phyloP scores from a whole-genome alignment of 164 flowering plant species.

The Brasenia schreberi region DNA sequence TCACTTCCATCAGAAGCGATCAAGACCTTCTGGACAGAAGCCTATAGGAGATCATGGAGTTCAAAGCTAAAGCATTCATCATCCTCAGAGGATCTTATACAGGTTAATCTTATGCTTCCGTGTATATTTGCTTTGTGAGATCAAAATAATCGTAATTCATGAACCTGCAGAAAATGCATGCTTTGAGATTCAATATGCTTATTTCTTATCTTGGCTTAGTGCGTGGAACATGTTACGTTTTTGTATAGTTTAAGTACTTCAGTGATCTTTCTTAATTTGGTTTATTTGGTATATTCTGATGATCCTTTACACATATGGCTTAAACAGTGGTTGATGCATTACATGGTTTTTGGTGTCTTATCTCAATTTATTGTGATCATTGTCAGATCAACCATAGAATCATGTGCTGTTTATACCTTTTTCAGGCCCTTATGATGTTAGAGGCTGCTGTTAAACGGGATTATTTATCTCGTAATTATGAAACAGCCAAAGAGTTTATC shows the following conservation, averaged over 20 bases:
- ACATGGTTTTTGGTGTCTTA: too few species aligned
- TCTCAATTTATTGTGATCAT: too few species aligned
- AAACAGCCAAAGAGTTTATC: conserved; percentile 53
- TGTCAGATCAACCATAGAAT: neutral
- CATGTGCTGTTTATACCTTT: neutral
- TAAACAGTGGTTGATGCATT: too few species aligned
- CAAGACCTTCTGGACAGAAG: conserved; percentile 55
- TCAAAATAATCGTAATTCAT: too few species aligned
- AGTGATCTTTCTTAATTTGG: neutral
- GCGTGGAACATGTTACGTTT: neutral
- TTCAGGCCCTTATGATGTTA: conserved; percentile 46
- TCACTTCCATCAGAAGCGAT: conserved; percentile 60
- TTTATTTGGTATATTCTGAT: too few species aligned
- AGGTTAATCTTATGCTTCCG: conserved; percentile 18
- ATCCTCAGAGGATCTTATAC: conserved; percentile 54
- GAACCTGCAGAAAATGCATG: too few species aligned
- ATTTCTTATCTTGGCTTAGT: neutral
- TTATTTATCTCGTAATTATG: conserved; percentile 41
- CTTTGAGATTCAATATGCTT: too few species aligned
- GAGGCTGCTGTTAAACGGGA: conserved; percentile 52
- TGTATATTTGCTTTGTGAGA: too few species aligned
- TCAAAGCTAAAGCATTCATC: conserved; percentile 34
- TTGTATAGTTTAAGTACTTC: neutral
- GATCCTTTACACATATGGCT: too few species aligned
- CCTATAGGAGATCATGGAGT: conserved; percentile 49